A percentile compares a stretch with the other conserved stretches of the same genome.
Evolutionary conservation across 306 rosid genomes (phyloP).

Genomic region (Cucurbita moschata): DNA sequence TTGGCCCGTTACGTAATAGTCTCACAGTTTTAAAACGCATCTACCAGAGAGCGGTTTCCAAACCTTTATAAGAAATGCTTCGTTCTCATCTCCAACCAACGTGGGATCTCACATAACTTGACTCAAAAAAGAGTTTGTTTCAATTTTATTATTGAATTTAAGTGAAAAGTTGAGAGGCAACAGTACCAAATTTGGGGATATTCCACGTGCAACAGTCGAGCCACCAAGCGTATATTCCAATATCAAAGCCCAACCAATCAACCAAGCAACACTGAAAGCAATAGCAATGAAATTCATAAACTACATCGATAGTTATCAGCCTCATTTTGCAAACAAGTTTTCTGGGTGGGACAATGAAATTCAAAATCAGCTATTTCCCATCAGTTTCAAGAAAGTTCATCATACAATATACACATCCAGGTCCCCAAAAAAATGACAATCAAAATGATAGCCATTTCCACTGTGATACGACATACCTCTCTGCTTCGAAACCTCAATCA

Average conservation of each 20-base stretch:
- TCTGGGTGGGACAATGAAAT: not conserved
- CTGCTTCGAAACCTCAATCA: not conserved
- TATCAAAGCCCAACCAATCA: constrained; percentile 81
- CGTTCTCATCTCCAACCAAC: no score
- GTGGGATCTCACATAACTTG: not conserved
- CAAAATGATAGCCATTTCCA: not conserved
- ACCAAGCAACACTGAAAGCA: constrained; percentile 75
- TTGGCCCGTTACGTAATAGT: no score
- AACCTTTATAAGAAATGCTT: no score
- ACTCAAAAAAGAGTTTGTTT: not conserved
- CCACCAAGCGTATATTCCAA: constrained; percentile 83
- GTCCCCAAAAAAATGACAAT: not conserved
- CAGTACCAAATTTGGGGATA: constrained; percentile 76
- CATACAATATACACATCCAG: not conserved
- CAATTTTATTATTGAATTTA: not conserved
- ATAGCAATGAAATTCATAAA: constrained; percentile 1
- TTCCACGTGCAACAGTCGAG: constrained; percentile 86
- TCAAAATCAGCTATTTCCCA: not conserved
- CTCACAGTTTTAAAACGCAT: no score
- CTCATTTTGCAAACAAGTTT: not conserved
- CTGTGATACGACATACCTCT: not conserved
- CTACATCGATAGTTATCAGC: not conserved
- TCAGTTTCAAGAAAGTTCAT: not conserved
- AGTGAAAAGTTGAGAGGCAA: not conserved
- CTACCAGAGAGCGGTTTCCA: no score